A percentile compares a stretch with the other conserved stretches of the same genome.
These are phyloP conservation scores for Cladophialophora exuberans DNA, from an alignment of 2,329 filamentous ascomycete genomes.

Conservation along the genomic window DNA sequence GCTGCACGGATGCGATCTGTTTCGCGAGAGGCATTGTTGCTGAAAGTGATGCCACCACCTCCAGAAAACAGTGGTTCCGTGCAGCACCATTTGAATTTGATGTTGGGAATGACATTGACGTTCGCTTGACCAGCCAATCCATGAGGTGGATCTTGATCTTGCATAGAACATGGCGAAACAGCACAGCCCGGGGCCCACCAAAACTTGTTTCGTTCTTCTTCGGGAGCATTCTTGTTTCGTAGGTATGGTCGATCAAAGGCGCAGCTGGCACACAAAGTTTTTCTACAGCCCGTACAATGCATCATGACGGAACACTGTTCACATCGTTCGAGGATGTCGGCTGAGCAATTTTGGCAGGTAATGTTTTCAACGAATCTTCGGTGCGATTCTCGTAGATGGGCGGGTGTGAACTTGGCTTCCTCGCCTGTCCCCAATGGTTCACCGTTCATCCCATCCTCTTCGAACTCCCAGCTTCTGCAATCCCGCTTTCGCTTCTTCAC, in stretches of 20 bases:
- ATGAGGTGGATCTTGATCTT: constrained; percentile 44
- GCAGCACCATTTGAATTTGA: constrained; percentile 64
- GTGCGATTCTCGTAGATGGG: constrained; percentile 59
- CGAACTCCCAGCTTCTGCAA: constrained; percentile 58
- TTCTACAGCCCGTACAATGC: constrained; percentile 64
- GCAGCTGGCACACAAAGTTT: constrained; percentile 63
- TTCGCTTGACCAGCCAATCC: constrained; percentile 34
- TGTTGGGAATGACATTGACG: constrained; percentile 48
- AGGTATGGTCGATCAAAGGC: constrained; percentile 59
- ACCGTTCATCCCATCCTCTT: constrained; percentile 57
- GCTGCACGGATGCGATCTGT: constrained; percentile 61
- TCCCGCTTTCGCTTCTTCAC: constrained; percentile 43
- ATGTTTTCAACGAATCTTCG: constrained; percentile 56
- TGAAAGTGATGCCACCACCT: constrained; percentile 62
- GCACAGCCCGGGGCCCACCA: constrained; percentile 64
- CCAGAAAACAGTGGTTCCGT: constrained; percentile 63
- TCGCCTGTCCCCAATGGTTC: constrained; percentile 57
- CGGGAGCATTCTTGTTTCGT: constrained; percentile 40
- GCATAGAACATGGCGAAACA: constrained; percentile 62
- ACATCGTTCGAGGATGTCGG: constrained; percentile 58
- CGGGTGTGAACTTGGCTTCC: constrained; percentile 57
- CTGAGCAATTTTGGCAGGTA: constrained; percentile 58
- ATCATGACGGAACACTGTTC: constrained; percentile 65
- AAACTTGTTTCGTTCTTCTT: constrained; percentile 43
- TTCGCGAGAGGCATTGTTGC: constrained; percentile 53